Evolutionary conservation across 768 basidiomycete genomes (phyloP).

Genomic region (Collybiopsis luxurians): DNA sequence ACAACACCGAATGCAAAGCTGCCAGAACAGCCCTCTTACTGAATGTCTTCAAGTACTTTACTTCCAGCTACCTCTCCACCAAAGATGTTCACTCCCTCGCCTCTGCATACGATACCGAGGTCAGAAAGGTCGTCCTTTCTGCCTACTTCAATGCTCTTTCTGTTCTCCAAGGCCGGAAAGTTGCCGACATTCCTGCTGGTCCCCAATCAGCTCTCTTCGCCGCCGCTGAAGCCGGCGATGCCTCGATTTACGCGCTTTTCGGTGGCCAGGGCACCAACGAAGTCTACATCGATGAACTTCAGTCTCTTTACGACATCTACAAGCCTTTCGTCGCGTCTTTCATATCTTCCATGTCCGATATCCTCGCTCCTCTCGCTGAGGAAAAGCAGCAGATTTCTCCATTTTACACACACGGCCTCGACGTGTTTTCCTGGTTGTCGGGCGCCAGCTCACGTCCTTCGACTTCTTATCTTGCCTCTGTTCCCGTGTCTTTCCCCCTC

Average conservation of each 20-base stretch:
- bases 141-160: constrained; percentile 80
- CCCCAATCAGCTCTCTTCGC: constrained; percentile 68
- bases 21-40: constrained; percentile 68
- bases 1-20: constrained; percentile 47
- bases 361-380: constrained; percentile 70
- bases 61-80: constrained; percentile 63
- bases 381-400: constrained; percentile 48
- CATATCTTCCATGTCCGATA: constrained; percentile 60
- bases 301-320: constrained; percentile 89
- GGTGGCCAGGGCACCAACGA: constrained; percentile 99
- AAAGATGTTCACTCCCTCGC: constrained; percentile 83
- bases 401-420: constrained; percentile 79
- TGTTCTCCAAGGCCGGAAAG: constrained; percentile 56
- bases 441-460: constrained; percentile 70
- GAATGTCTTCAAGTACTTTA: constrained; percentile 77
- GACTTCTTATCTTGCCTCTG: constrained; percentile 82
- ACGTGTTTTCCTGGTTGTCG: constrained; percentile 82
- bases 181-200: constrained; percentile 53
- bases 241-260: constrained; percentile 87
- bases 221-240: constrained; percentile 58
- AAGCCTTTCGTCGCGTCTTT: constrained; percentile 79
- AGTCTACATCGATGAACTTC: constrained; percentile 96
- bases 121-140: constrained; percentile 71
- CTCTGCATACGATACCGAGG: constrained; percentile 70
- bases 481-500: constrained; percentile 92